Conservation (phyloP, 495 filamentous ascomycete genomes). For the Hypomontagnella submonticulosa region DNA sequence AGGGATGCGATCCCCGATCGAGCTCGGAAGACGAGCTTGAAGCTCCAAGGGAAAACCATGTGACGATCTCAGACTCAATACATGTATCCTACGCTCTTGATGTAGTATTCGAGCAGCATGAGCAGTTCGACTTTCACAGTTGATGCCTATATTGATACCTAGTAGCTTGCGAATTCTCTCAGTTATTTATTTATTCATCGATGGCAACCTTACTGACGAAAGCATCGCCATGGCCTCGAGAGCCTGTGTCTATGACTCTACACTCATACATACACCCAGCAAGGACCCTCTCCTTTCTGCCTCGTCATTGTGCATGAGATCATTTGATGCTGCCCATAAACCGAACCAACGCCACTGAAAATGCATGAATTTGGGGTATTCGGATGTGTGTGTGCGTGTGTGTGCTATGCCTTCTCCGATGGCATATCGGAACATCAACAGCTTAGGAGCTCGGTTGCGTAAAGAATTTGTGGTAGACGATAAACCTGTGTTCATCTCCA, state of each 20-base stretch:
- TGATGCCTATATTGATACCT: too few relatives aligned
- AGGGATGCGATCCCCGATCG: conserved; percentile 21
- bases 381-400: conserved; percentile 4
- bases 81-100: not conserved
- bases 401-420: conserved; percentile 1
- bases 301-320: not conserved
- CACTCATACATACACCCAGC: not conserved
- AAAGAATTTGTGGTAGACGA: too few relatives aligned
- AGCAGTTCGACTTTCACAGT: too few relatives aligned
- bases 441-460: too few relatives aligned
- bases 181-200: too few relatives aligned
- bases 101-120: too few relatives aligned
- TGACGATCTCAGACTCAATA: not conserved
- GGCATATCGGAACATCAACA: not conserved
- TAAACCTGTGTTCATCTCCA: too few relatives aligned
- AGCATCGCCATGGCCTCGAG: not conserved
- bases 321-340: not conserved
- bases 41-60: not conserved
- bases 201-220: too few relatives aligned
- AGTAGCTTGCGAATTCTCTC: too few relatives aligned
- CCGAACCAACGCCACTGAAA: conserved; percentile 28
- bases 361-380: conserved; percentile 33
- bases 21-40: conserved; percentile 17
- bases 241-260: not conserved
- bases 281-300: not conserved